phyloP scores from a whole-genome alignment of 768 basidiomycete genomes.

The Hygrophorus pudorinus region DNA sequence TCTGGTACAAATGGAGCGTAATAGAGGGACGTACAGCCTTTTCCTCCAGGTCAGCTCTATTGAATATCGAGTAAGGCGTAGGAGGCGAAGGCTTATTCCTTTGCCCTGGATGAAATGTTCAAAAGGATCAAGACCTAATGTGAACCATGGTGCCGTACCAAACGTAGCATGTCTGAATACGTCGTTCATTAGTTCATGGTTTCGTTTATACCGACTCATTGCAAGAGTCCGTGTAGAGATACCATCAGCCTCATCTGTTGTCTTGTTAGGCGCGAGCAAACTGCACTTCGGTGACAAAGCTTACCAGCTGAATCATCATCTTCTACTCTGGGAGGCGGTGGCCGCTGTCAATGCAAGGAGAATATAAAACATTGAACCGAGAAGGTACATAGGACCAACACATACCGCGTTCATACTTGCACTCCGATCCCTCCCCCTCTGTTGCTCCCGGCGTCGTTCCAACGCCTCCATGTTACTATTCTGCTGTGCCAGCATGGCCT shows the following conservation, averaged over 20 bases:
- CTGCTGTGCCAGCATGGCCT: conserved; percentile 66
- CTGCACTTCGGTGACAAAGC: conserved; percentile 5
- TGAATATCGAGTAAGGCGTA: conserved; percentile 51
- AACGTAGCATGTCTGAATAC: conserved; percentile 70
- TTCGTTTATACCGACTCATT: conserved; percentile 61
- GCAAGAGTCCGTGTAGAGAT: conserved; percentile 69
- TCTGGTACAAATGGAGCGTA: neutral
- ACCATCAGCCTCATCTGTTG: conserved; percentile 51
- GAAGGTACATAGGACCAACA: conserved; percentile 2
- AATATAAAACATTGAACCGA: conserved; percentile 4
- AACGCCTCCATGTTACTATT: conserved; percentile 63
- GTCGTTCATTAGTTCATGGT: conserved; percentile 79
- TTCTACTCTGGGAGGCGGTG: conserved; percentile 23
- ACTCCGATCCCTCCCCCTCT: conserved; percentile 40
- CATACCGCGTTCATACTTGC: conserved; percentile 30
- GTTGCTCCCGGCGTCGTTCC: conserved; percentile 55
- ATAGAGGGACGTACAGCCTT: conserved; percentile 35
- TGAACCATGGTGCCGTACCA: conserved; percentile 24
- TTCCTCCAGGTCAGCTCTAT: conserved; percentile 43
- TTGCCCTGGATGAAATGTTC: conserved; percentile 24
- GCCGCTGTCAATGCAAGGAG: conserved; percentile 17
- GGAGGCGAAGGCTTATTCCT: conserved; percentile 29
- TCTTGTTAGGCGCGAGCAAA: neutral
- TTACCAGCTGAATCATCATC: conserved; percentile 63
- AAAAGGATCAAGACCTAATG: neutral